Evolutionary conservation across 2,329 filamentous ascomycete species (phyloP), one percentile per base, ranked within the genome.

Genomic region (Zasmidium angulare): DNA sequence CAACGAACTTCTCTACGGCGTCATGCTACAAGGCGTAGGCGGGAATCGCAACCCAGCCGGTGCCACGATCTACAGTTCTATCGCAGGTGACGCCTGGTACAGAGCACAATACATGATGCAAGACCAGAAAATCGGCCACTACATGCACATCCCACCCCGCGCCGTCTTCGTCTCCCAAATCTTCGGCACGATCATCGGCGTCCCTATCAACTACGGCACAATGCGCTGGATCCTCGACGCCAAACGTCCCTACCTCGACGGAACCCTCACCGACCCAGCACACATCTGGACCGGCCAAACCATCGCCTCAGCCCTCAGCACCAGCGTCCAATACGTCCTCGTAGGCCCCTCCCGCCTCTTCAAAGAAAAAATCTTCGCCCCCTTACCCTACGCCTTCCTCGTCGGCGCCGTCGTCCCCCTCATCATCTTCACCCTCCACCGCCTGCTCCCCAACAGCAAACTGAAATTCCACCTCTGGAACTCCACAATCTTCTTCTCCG

Each of bases 221-320:
- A 43, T 43, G 36, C 6, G 36, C 9, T 43, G 36, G 36, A 43
- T 43, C 36, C n/a, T 43, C 7, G n/a, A 14, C 36, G 6, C 36
- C 7, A 43, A 43, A 17, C 11, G 36, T 4, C 7, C 9, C 6
- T 43, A 43, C 36, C 36, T 43, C 7, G n/a, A 43, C 14, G 36
- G 36, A 3, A 43, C 36, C n/a, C 14, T 43, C 6, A 43, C 36
- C 14, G 36, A 87, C 60, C 83, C 84, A 0, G 77, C 83, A 0
- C 79, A 84, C 58, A 84, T 87, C 65, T 87, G 84, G 85, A 86
- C 84, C 0, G 85, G 81, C 0, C 85, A 87, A 65, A 69, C 67
- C 1, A 73, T 87, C 0, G 77, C 80, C 0, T 74, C 72, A 1
- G 81, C 78, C 21, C 77, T 86, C 53, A 85, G 82, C 0, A 78